Evolutionary conservation across 2,329 filamentous ascomycete species (phyloP).

Genomic region (Cladophialophora carrionii): DNA sequence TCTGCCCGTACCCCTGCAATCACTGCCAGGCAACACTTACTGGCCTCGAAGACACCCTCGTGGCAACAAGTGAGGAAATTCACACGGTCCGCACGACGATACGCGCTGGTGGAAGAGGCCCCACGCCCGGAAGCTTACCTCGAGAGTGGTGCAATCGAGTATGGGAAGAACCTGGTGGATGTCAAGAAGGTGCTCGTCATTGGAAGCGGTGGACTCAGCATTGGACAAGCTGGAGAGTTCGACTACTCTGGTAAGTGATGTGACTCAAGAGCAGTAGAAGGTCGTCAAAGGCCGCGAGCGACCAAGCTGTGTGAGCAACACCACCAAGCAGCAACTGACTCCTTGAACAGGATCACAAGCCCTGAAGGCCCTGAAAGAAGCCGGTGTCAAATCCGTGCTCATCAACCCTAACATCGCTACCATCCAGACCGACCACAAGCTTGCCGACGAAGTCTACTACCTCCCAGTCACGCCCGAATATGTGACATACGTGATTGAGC

Average conservation of each 20-base stretch:
- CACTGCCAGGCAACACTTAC: conserved; percentile 42
- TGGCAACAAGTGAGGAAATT: conserved; percentile 51
- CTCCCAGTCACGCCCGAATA: conserved; percentile 97
- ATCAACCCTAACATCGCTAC: conserved; percentile 99
- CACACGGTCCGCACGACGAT: conserved; percentile 46
- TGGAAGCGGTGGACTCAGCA: conserved; percentile 90
- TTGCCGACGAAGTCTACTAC: conserved; percentile 98
- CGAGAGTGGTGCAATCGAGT: conserved; percentile 82
- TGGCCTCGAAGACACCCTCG: conserved; percentile 44
- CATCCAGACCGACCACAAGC: conserved; percentile 94
- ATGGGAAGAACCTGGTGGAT: conserved; percentile 73
- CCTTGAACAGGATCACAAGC: conserved; percentile 77
- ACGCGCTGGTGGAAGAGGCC: conserved; percentile 63
- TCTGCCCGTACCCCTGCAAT: conserved; percentile 22
- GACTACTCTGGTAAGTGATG: conserved; percentile 82
- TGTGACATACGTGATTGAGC: conserved; percentile 95
- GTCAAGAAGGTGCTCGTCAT: conserved; percentile 98
- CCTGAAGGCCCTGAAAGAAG: conserved; percentile 94
- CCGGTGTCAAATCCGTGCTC: conserved; percentile 84
- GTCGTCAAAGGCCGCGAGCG: background rate
- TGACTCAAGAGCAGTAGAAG: background rate
- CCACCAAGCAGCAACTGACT: conserved; percentile 10
- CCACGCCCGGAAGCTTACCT: conserved; percentile 86
- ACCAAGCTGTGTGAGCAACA: background rate
- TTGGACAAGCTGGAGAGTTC: conserved; percentile 97